A percentile compares a stretch with the other conserved stretches of the same genome.
These are phyloP conservation scores for Aspergillus tubingensis DNA, from an alignment of 2,329 filamentous ascomycete genomes.

Conservation along the genomic window DNA sequence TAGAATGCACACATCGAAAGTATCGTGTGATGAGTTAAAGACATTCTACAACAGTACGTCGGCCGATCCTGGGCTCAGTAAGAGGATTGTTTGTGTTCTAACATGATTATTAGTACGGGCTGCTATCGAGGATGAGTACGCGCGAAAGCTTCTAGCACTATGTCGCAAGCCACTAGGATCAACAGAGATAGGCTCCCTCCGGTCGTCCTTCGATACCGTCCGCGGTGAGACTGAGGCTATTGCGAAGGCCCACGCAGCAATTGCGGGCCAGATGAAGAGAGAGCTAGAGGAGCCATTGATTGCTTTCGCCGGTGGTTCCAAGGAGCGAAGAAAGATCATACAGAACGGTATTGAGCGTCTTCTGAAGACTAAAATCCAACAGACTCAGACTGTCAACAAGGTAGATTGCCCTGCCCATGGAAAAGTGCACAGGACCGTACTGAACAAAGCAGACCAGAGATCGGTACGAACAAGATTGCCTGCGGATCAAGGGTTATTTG, in stretches of 20 bases:
- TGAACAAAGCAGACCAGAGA: constrained; percentile 68
- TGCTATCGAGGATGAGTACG: constrained; percentile 94
- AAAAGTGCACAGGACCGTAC: constrained; percentile 6
- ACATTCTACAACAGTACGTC: constrained; percentile 78
- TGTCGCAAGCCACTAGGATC: constrained; percentile 88
- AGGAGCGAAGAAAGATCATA: constrained; percentile 94
- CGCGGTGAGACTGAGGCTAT: constrained; percentile 89
- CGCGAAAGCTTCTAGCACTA: constrained; percentile 81
- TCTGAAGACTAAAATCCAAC: constrained; percentile 87
- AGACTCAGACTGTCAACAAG: constrained; percentile 90
- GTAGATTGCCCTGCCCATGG: constrained; percentile 46
- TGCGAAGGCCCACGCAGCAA: constrained; percentile 87
- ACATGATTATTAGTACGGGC: constrained; percentile 66
- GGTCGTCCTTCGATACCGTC: constrained; percentile 80
- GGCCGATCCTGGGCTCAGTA: not conserved
- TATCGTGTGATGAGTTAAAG: constrained; percentile 90
- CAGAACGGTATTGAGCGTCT: constrained; percentile 93
- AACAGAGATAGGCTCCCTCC: constrained; percentile 79
- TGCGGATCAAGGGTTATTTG: constrained; percentile 97
- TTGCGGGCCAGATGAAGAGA: constrained; percentile 91
- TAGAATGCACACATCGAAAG: constrained; percentile 92
- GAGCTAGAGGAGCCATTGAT: constrained; percentile 91
- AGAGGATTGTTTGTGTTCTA: constrained; percentile 5
- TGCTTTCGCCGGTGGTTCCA: constrained; percentile 92
- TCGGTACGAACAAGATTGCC: constrained; percentile 93